Evolutionary conservation across 371 early-diverging fungal genomes (phyloP), one percentile per base, ranked within the genome.

Genomic region (Chytridiales sp.): DNA sequence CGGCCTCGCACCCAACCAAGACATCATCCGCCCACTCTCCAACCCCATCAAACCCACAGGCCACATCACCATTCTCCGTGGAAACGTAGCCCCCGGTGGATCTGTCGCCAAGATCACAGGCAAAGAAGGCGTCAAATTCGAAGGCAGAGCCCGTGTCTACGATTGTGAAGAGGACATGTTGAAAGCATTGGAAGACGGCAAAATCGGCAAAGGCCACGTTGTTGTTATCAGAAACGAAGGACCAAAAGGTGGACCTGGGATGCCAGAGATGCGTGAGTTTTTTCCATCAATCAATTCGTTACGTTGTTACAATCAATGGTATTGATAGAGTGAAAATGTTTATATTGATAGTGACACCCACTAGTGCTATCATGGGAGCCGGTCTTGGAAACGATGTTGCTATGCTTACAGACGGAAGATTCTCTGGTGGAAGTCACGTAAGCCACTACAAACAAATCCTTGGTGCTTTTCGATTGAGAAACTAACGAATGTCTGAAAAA

Each of bases 41-140:
- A 78, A 86, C 42, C 98, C 98, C 27, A 92, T 98, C 81, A 98
- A 96, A 77, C 31, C 82, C 0, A 82, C 88, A 27, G 98, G 97
- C 21, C 98, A 98, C 69, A 80, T 98, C 65, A 92, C 91, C 73
- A 93, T 94, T 48, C 75, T 98, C 56, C 74, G 81, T 49, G 98
- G 98, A 67, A 94, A 93, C 72, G 81, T 98, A n/a, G 94, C 98
- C 11, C 96, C 98, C 31, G 89, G 90, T 62, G 95, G 95, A n/a
- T 84, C 91, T 19, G 96, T 97, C 39, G 98, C 98, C 52, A 97
- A 97, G 78, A 97, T 97, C 70, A 97, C 98, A 4, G 98, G 98
- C 59, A 97, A 97, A 76, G 95, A 97, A 76, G 98, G 98, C 19
- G 77, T 94, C 4, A 44, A 61, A 53, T 97, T 97, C 65, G 72